Evolutionary conservation across 352 stramenopile species (phyloP).

Genomic region (Pythium grandisporangium): DNA sequence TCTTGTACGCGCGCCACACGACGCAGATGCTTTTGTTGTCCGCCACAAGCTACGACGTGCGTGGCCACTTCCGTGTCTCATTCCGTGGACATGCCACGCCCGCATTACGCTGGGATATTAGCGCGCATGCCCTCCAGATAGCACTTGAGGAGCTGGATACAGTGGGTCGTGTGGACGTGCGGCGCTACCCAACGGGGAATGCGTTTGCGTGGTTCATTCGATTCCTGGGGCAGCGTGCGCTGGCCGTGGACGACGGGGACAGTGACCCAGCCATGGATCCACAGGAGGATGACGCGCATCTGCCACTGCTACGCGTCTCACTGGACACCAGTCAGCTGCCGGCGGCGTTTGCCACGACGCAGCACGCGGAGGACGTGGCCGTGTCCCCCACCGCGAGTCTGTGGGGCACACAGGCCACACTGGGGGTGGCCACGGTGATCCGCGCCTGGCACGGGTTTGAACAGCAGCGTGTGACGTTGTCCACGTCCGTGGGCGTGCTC

Average conservation of each 20-base stretch:
- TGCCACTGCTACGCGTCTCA: slow-evolving; percentile 61
- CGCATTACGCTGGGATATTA: slow-evolving; percentile 62
- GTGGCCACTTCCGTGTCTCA: slow-evolving; percentile 79
- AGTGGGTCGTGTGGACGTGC: slow-evolving; percentile 73
- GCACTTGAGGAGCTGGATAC: slow-evolving; percentile 77
- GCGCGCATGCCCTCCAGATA: slow-evolving; percentile 65
- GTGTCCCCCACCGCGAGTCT: slow-evolving; percentile 29
- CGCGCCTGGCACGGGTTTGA: slow-evolving; percentile 88
- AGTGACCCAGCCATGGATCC: no score
- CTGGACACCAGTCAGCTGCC: slow-evolving; percentile 55
- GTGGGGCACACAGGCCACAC: slow-evolving; percentile 59
- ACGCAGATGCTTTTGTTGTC: slow-evolving; percentile 87
- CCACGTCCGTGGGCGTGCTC: slow-evolving; percentile 46
- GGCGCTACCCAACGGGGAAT: slow-evolving; percentile 52
- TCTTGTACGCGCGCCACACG: slow-evolving; percentile 80
- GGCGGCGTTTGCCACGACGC: slow-evolving; percentile 28
- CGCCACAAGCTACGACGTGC: slow-evolving; percentile 71
- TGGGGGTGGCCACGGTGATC: slow-evolving; percentile 77
- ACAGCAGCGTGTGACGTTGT: slow-evolving; percentile 83
- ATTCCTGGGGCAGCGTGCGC: slow-evolving; percentile 56
- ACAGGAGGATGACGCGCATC: no score
- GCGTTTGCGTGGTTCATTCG: slow-evolving; percentile 79
- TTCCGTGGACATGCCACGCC: slow-evolving; percentile 64
- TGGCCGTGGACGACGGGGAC: no score
- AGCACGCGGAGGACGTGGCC: no score